Evolutionary conservation across 2,329 filamentous ascomycete species (phyloP).

Genomic region (Colletotrichum sp.): DNA sequence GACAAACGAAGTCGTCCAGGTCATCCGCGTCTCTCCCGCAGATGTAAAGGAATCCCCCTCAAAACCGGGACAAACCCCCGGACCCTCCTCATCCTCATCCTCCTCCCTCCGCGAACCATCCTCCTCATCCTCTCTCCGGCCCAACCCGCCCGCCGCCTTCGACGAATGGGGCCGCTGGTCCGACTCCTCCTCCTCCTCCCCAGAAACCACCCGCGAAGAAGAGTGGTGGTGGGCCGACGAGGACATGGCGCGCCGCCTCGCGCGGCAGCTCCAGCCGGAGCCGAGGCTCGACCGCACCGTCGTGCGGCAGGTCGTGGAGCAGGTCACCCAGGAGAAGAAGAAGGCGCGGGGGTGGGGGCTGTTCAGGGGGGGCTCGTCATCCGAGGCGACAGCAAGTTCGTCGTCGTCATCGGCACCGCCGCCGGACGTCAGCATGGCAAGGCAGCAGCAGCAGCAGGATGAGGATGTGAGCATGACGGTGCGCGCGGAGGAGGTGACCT

Average conservation of each 20-base stretch:
- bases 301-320: slow-evolving; percentile 33
- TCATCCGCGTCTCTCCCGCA: slow-evolving; percentile 33
- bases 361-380: slow-evolving; percentile 28
- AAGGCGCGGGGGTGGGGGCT: slow-evolving; percentile 37
- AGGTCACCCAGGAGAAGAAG: slow-evolving; percentile 35
- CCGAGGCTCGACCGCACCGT: slow-evolving; percentile 28
- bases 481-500: slow-evolving; percentile 52
- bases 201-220: neutral
- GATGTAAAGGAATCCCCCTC: neutral
- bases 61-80: neutral
- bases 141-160: slow-evolving; percentile 34
- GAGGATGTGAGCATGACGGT: slow-evolving; percentile 43
- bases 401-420: neutral
- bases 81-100: too few relatives aligned
- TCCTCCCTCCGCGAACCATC: neutral
- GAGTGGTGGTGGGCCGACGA: slow-evolving; percentile 54
- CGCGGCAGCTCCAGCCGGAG: slow-evolving; percentile 40
- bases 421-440: neutral
- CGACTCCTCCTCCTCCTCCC: neutral
- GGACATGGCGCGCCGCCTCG: slow-evolving; percentile 48
- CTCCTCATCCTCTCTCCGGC: neutral
- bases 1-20: slow-evolving; percentile 32
- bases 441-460: neutral
- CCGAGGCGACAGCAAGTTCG: slow-evolving; percentile 4
- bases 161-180: slow-evolving; percentile 50